phyloP scores from a whole-genome alignment of 768 basidiomycete genomes.

The Trametes coccinea region DNA sequence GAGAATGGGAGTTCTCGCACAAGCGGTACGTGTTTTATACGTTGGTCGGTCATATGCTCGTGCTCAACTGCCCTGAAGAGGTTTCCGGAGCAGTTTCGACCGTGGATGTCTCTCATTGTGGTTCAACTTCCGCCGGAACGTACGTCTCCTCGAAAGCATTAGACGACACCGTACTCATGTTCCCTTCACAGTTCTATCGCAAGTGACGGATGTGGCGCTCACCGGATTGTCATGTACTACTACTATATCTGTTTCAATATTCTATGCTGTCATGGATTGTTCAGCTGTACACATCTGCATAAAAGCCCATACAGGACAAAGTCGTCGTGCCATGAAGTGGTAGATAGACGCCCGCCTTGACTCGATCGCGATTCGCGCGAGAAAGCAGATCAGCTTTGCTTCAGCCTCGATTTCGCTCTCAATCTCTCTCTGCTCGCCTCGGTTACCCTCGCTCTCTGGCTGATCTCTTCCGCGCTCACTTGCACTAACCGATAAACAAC shows the following conservation, averaged over 20 bases:
- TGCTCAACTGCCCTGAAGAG: conserved; percentile 47
- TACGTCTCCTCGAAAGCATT: conserved; percentile 41
- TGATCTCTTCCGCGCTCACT: background rate
- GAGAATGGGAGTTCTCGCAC: conserved; percentile 98
- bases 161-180: conserved; percentile 7
- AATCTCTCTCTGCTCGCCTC: background rate
- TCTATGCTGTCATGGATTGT: background rate
- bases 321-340: background rate
- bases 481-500: background rate
- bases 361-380: conserved; percentile 16
- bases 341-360: conserved; percentile 13
- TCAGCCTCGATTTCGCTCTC: background rate
- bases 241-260: background rate
- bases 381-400: conserved; percentile 8
- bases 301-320: background rate
- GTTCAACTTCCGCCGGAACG: conserved; percentile 95
- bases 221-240: background rate
- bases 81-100: conserved; percentile 96
- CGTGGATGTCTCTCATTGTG: conserved; percentile 93
- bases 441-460: background rate
- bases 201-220: conserved; percentile 43
- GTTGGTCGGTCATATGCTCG: background rate
- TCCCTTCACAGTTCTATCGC: conserved; percentile 68
- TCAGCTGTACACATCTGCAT: background rate
- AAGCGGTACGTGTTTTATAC: conserved; percentile 61